Base-by-base conservation (phyloP, 805 yeast genomes). In the Cyberlindnera mycetangii region DNA sequence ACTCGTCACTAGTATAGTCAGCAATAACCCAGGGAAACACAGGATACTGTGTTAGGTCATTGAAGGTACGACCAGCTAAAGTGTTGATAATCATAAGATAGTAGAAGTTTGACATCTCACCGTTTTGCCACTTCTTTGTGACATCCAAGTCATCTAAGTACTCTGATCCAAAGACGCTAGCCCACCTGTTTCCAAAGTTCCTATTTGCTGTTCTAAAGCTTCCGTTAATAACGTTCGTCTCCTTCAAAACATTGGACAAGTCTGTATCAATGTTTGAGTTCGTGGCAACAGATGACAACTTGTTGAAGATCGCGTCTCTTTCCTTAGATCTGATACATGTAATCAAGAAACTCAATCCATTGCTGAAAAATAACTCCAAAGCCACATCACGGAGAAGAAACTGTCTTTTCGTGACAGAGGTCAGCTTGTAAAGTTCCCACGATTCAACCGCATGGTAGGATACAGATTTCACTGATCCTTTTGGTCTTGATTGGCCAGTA, bases 21-120 rank as follows among this genome's bases (percentile, higher is more conserved):
- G 93, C 82, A 48, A 89, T 75, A 0, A 89, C 88, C 95, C 95
- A 89, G 0, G 97, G 97, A 54, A 89, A 89, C 1, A 89, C 84
- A 0, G 96, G 96, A 57, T 89, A 89, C 51, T 89, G 97, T 0
- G 96, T 89, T 42, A 89, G 62, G 59, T 89, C 96, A 62, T 89
- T 89, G 64, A 83, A 87, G 0, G 96, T 87, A 51, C 97, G 67
- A 0, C 97, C 97, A 0, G 96, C 95, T 45, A 89, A 62, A 0
- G 93, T 87, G 56, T 89, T 89, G 20, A 89, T 67, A 15, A 85
- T 73, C 78, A 88, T 84, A 54, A 89, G 66, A 56, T 89, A 89
- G 57, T 82, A 84, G 53, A 89, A 89, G 58, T 89, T 89, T 1
- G 95, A 85, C 58, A 89, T 74, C 51, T 83, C 81, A 1, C 96